These are phyloP conservation scores for Kluyveromyces sp. DNA, from an alignment of 1,139 yeast genomes.

Conservation along the genomic window DNA sequence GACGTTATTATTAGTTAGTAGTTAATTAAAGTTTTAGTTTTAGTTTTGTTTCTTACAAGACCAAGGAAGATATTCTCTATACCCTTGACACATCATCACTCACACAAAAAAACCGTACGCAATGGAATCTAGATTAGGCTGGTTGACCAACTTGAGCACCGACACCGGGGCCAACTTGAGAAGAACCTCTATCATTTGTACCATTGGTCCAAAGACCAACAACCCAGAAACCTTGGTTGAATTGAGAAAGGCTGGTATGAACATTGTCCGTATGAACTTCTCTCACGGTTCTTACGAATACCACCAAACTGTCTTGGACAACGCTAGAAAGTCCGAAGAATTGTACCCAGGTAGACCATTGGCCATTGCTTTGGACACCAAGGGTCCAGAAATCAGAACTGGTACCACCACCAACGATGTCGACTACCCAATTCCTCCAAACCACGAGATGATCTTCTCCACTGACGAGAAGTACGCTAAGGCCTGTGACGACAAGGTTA, in stretches of 20 bases:
- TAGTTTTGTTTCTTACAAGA: background rate
- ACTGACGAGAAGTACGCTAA: slow-evolving; percentile 76
- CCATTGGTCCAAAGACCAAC: slow-evolving; percentile 97
- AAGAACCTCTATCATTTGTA: slow-evolving; percentile 95
- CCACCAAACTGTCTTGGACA: slow-evolving; percentile 94
- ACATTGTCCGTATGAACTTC: slow-evolving; percentile 97
- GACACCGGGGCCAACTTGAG: slow-evolving; percentile 76
- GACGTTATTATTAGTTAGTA: no score
- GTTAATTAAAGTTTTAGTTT: background rate
- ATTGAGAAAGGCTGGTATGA: slow-evolving; percentile 93
- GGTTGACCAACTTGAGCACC: slow-evolving; percentile 83
- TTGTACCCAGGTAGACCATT: slow-evolving; percentile 90
- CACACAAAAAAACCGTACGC: slow-evolving; percentile 1
- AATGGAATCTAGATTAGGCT: slow-evolving; percentile 41
- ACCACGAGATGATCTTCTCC: slow-evolving; percentile 88
- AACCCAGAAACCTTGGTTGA: slow-evolving; percentile 73
- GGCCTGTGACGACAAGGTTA: slow-evolving; percentile 64
- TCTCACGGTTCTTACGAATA: slow-evolving; percentile 96
- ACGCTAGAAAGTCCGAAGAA: slow-evolving; percentile 89
- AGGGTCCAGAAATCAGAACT: slow-evolving; percentile 99
- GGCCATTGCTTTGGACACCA: slow-evolving; percentile 97
- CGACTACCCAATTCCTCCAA: slow-evolving; percentile 76
- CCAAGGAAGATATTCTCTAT: background rate
- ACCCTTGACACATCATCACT: background rate
- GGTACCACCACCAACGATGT: slow-evolving; percentile 77